Base-by-base conservation (phyloP, 2,329 filamentous ascomycete genomes). In the Falciphora oryzae region DNA sequence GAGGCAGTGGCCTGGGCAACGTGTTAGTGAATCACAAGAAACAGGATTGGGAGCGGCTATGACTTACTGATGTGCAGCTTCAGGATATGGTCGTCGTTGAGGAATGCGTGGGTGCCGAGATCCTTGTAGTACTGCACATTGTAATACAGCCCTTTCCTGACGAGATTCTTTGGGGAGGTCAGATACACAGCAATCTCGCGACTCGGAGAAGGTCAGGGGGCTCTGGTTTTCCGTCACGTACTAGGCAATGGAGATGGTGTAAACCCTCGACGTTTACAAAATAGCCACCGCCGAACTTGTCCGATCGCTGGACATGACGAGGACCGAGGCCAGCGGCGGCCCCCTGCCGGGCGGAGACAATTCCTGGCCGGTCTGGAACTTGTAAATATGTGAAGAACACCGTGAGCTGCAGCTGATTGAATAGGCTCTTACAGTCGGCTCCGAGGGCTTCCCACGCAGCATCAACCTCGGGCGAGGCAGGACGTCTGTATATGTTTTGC, bases 211-310 rank as follows among this genome's bases (percentile, higher is more conserved):
- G n/a, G 7, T 27, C 28, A 44, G 59, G 27, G 60, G 38, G 11
- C 8, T 14, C 59, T 22, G 35, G n/a, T 28, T 6, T 29, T 16
- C 11, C n/a, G 8, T 31, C 5, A 59, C 70, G 66, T 73, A 84
- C 83, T 70, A 88, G 69, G 67, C 86, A 89, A 70, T 88, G 83
- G 18, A 85, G 70, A 66, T 85, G 83, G 69, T 85, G 82, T 72
- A 85, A 73, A 8, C 82, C 83, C 70, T 85, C 82, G 1, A 85
- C 78, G 57, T 85, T 85, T n/a, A 82, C 83, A 3, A 83, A 75
- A 71, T 80, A 88, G 0, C 85, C 85, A 31, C 84, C 84, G 0
- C 86, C 86, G 68, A 88, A 82, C 63, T 83, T 78, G 4, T 78
- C 73, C 8, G 76, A 78, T 25, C 86, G 77, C 67, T 84, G 82